Percentiles rank a stretch among this genome's conserved stretches.
Evolutionary conservation across 305 asterid genomes (phyloP).

Genomic region (Striga hermonthica): DNA sequence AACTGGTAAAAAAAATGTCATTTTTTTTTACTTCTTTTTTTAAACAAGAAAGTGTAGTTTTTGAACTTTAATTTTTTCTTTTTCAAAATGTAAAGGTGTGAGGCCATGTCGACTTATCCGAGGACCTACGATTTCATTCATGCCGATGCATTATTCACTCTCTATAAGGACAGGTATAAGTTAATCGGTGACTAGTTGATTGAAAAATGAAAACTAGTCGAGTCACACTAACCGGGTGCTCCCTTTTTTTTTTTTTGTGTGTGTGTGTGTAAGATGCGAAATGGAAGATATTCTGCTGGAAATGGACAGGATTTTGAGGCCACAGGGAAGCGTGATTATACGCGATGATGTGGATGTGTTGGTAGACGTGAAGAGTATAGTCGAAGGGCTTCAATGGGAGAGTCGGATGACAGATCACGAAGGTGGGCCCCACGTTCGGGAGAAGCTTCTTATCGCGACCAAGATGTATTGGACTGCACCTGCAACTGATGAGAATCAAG

Average conservation of each 20-base stretch:
- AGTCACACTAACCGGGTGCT: not conserved
- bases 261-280: constrained; percentile 86
- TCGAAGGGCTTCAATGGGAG: constrained; percentile 78
- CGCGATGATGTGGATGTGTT: constrained; percentile 83
- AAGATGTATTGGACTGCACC: constrained; percentile 92
- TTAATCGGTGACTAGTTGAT: not conserved
- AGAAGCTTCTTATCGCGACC: constrained; percentile 74
- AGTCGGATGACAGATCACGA: constrained; percentile 87
- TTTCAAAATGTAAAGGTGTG: constrained; percentile 77
- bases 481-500: constrained; percentile 39
- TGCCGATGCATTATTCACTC: constrained; percentile 61
- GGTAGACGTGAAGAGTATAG: constrained; percentile 56
- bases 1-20: constrained; percentile 50
- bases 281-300: constrained; percentile 71
- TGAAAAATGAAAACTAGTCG: not conserved
- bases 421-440: constrained; percentile 81
- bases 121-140: constrained; percentile 95
- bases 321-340: constrained; percentile 79
- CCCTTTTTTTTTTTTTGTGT: not conserved
- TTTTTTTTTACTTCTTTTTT: not conserved
- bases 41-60: not conserved
- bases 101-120: constrained; percentile 96
- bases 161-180: constrained; percentile 64
- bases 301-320: constrained; percentile 85
- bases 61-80: not conserved